phyloP scores from a whole-genome alignment of 768 basidiomycete species.

The Pleurotus djamor region DNA sequence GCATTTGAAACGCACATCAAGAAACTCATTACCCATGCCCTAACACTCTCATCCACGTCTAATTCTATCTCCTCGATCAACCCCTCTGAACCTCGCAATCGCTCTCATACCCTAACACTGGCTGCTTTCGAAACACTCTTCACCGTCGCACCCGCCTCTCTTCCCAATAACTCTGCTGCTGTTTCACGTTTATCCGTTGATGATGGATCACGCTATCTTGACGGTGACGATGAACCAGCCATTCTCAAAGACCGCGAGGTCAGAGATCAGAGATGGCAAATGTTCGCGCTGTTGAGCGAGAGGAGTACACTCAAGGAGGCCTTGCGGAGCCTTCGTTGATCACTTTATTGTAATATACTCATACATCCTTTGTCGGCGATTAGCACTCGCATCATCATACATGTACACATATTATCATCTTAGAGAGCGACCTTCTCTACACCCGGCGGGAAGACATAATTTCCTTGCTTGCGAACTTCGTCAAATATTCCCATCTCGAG shows the following conservation, averaged over 20 bases:
- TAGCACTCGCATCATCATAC: neutral
- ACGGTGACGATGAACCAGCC: constrained; percentile 47
- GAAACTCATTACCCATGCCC: constrained; percentile 77
- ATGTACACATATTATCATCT: neutral
- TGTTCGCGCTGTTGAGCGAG: constrained; percentile 71
- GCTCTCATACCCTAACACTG: constrained; percentile 43
- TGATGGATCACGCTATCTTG: constrained; percentile 38
- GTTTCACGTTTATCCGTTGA: constrained; percentile 65
- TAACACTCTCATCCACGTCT: constrained; percentile 75
- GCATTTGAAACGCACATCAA: constrained; percentile 86
- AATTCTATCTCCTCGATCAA: constrained; percentile 75
- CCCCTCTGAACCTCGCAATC: constrained; percentile 49
- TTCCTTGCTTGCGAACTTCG: constrained; percentile 45
- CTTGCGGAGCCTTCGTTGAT: constrained; percentile 23
- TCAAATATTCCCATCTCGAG: constrained; percentile 86
- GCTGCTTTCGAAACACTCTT: constrained; percentile 78
- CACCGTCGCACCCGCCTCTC: constrained; percentile 69
- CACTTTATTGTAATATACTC: neutral
- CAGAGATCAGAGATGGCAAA: constrained; percentile 72
- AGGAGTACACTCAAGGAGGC: constrained; percentile 70
- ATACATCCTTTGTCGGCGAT: neutral
- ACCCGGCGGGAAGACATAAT: constrained; percentile 13
- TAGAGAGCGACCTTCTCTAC: constrained; percentile 12
- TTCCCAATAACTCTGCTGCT: constrained; percentile 79
- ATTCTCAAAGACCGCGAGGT: constrained; percentile 64